Base-by-base conservation (phyloP, 2,329 filamentous ascomycete species). In the Fusarium neocosmosporiellum region DNA sequence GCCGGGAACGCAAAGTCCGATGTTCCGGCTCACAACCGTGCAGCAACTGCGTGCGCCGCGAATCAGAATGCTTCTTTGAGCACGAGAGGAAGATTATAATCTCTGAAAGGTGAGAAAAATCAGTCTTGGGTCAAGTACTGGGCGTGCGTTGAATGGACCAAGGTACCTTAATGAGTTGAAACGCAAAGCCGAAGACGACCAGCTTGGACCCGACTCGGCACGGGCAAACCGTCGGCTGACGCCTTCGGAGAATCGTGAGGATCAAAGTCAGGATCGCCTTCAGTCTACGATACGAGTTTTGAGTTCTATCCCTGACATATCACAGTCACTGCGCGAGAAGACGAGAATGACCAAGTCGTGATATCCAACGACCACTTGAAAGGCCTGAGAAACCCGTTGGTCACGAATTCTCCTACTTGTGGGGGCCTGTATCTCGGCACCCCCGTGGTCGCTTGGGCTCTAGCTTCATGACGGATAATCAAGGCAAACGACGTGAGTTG, bases 151-250 rank as follows among this genome's bases (percentile, higher is more conserved):
- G 4, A 33, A 16, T 1, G 20, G 3, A 9, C 11, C 3, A 18
- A 67, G 65, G 29, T 67, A 64, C 27, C 34, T 67, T 2, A 67
- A 67, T 10, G 65, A 64, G 31, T 31, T 67, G 22, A 67, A 67
- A 31, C 54, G 65, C 7, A 67, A 59, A 37, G 53, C 27, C 11
- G 65, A 67, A 24, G 41, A 10, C 39, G 33, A 58, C 33, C 20
- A 46, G 31, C 10, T 37, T 43, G 18, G 48, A 20, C 14, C 14
- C 20, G 20, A 31, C 16, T n/a, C 18, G 20, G 2, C 24, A 27
- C 31, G 31, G 31, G 8, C 14, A 22, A 34, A 55, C 3, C 50
- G 50, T 24, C 29, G 31, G 10, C 48, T 33, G 27, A 53, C 27
- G 5, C 50, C 59, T 5, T 43, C 18, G 1, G 55, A 63, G 16